A percentile compares a stretch with the other conserved stretches of the same genome.
Evolutionary conservation across 1,284 basidiomycete species (phyloP).

Genomic region (Ustilago vetiveriae): DNA sequence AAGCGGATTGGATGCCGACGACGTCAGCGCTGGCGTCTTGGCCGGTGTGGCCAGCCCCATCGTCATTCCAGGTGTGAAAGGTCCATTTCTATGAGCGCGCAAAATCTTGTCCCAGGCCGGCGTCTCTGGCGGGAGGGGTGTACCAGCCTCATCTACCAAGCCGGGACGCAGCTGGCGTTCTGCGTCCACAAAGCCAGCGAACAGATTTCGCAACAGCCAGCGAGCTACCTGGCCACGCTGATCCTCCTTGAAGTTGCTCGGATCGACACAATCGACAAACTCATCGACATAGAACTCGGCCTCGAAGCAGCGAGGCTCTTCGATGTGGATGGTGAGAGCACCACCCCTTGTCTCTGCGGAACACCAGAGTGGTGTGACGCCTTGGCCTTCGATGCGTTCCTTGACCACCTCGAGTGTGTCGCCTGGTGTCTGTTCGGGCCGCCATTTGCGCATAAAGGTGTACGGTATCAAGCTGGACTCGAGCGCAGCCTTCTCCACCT

Average conservation of each 20-base stretch:
- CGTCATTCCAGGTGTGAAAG: slow-evolving; percentile 66
- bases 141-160: neutral
- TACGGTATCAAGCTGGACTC: slow-evolving; percentile 31
- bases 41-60: slow-evolving; percentile 53
- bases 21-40: slow-evolving; percentile 49
- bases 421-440: slow-evolving; percentile 52
- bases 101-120: slow-evolving; percentile 42
- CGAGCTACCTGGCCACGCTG: slow-evolving; percentile 66
- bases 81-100: slow-evolving; percentile 20
- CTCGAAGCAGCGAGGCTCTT: slow-evolving; percentile 83
- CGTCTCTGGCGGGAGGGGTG: slow-evolving; percentile 21
- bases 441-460: slow-evolving; percentile 34
- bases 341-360: slow-evolving; percentile 89
- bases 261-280: slow-evolving; percentile 67
- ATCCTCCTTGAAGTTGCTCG: slow-evolving; percentile 75
- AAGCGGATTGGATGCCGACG: slow-evolving; percentile 21
- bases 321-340: slow-evolving; percentile 85
- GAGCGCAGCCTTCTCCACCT: slow-evolving; percentile 70
- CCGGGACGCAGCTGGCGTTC: slow-evolving; percentile 57
- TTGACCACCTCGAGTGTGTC: slow-evolving; percentile 87
- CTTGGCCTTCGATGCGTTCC: slow-evolving; percentile 90
- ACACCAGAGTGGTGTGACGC: slow-evolving; percentile 84
- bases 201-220: slow-evolving; percentile 65
- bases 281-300: slow-evolving; percentile 96
- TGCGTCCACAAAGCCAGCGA: slow-evolving; percentile 55